phyloP scores from a whole-genome alignment of 2,329 filamentous ascomycete genomes.

The Coniella lustricola region DNA sequence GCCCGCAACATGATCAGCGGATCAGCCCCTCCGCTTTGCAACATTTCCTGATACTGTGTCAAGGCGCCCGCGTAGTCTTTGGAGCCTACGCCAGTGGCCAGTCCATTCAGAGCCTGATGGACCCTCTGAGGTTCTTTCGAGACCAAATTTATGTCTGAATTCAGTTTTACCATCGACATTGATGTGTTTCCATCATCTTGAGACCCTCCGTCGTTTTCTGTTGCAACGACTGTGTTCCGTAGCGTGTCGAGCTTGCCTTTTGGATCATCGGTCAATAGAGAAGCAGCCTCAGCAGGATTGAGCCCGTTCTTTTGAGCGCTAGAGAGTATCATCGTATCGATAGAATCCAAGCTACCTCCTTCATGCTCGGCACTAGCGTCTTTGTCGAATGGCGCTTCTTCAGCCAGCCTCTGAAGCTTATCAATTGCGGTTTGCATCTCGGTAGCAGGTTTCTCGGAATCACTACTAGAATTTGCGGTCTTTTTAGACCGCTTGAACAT shows the following conservation, averaged over 20 bases:
- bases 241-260: not conserved
- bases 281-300: not conserved
- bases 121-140: not conserved
- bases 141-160: not conserved
- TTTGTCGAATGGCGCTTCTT: not conserved
- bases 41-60: not conserved
- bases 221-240: not conserved
- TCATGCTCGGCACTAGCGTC: not conserved
- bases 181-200: not conserved
- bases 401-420: not conserved
- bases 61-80: not conserved
- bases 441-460: not conserved
- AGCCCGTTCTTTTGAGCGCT: not conserved
- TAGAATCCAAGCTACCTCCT: not conserved
- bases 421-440: not conserved
- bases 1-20: not conserved
- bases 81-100: not conserved
- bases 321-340: not conserved
- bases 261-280: not conserved
- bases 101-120: not conserved
- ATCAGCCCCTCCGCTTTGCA: not conserved
- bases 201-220: not conserved
- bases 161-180: not conserved
- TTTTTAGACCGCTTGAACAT: not conserved
- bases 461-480: not conserved